Conservation (phyloP, 2,329 filamentous ascomycete genomes). For the Diaporthe vaccinii region DNA sequence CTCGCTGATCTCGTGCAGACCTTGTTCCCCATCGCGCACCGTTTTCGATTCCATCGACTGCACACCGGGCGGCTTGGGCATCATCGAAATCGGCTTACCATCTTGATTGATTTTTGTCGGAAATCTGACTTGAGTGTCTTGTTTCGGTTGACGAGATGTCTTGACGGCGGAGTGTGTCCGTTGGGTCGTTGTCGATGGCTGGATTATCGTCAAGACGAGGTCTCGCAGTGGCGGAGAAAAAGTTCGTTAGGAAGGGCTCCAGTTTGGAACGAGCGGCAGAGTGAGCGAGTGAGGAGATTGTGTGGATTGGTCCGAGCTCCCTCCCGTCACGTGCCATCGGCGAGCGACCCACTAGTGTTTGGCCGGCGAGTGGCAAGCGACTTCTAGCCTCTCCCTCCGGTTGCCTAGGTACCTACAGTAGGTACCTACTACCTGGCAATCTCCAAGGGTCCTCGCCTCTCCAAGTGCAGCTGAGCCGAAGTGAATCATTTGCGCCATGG, state of each 20-base stretch:
- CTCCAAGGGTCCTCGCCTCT: constrained; percentile 4
- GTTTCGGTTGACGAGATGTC: constrained; percentile 66
- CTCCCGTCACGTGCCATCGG: constrained; percentile 10
- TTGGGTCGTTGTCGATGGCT: constrained; percentile 40
- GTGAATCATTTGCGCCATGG: constrained; percentile 24
- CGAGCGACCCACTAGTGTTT: neutral
- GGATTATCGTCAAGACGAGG: constrained; percentile 39
- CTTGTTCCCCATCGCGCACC: constrained; percentile 31
- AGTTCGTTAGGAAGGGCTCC: constrained; percentile 52
- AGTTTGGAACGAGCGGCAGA: constrained; percentile 31
- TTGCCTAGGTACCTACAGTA: too few species aligned
- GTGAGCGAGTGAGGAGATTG: constrained; percentile 28
- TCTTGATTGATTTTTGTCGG: constrained; percentile 71
- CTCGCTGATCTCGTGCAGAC: constrained; percentile 10
- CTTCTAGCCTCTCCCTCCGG: too few species aligned
- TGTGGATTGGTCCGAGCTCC: constrained; percentile 26
- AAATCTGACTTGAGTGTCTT: constrained; percentile 54
- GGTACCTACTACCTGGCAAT: neutral
- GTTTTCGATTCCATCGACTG: constrained; percentile 26
- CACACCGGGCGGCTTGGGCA: constrained; percentile 26
- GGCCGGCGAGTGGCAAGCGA: neutral
- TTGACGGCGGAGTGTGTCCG: constrained; percentile 55
- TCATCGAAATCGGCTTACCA: constrained; percentile 67
- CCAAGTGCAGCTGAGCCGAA: constrained; percentile 6
- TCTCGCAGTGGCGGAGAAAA: constrained; percentile 54